These are phyloP conservation scores for Capniomyces stellatus DNA, from an alignment of 371 early-diverging fungal genomes.

Conservation along the genomic window DNA sequence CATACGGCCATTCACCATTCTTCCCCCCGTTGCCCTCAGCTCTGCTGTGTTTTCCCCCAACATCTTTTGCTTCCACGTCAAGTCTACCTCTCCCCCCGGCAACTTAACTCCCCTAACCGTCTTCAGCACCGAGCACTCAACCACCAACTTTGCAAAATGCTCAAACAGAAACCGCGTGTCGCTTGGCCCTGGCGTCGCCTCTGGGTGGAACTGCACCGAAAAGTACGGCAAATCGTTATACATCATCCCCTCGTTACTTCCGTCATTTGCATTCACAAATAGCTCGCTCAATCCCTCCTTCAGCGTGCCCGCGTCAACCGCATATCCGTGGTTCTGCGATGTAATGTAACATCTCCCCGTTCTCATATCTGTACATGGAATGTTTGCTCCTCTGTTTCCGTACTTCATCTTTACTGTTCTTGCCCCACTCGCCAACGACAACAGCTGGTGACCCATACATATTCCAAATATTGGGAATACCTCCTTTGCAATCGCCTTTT, in stretches of 20 bases:
- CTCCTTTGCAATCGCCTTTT: constrained; percentile 37
- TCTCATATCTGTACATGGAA: constrained; percentile 87
- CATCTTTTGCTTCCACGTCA: constrained; percentile 21
- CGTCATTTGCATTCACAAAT: constrained; percentile 95
- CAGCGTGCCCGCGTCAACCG: constrained; percentile 69
- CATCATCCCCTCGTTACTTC: constrained; percentile 91
- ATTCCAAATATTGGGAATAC: constrained; percentile 93
- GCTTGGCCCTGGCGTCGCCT: constrained; percentile 90
- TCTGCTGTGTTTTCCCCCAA: constrained; percentile 10
- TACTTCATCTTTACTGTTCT: constrained; percentile 87
- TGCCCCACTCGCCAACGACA: constrained; percentile 86
- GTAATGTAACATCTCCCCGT: constrained; percentile 94
- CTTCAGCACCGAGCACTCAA: constrained; percentile 48
- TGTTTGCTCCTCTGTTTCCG: constrained; percentile 97
- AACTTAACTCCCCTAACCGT: constrained; percentile 45
- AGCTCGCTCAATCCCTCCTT: constrained; percentile 63
- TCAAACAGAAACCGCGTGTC: constrained; percentile 93
- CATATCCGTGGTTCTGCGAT: constrained; percentile 93
- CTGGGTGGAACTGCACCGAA: constrained; percentile 97
- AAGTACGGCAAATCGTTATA: constrained; percentile 77
- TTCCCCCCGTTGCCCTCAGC: constrained; percentile 15
- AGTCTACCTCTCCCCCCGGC: constrained; percentile 32
- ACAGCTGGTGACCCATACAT: constrained; percentile 90
- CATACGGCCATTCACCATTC: constrained; percentile 25
- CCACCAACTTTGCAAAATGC: constrained; percentile 60